These are phyloP conservation scores for Senna tora DNA, from an alignment of 306 rosid species.

Conservation along the genomic window DNA sequence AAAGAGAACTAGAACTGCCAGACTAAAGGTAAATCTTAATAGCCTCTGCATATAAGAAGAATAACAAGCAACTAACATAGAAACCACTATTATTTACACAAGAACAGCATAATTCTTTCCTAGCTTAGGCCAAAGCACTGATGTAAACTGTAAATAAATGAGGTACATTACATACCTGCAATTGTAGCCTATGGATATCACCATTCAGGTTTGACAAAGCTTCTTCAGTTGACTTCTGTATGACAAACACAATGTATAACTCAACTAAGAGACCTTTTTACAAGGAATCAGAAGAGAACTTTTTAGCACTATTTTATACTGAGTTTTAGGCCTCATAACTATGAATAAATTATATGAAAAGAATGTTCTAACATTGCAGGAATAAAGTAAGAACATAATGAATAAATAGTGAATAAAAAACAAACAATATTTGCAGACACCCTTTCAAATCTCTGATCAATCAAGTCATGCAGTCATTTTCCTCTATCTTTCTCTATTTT, in stretches of 20 bases:
- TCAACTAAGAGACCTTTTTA: conserved; percentile 34
- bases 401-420: neutral
- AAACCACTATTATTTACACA: neutral
- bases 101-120: neutral
- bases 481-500: neutral
- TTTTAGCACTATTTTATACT: conserved; percentile 4
- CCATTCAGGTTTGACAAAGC: conserved; percentile 51
- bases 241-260: conserved; percentile 37
- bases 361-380: neutral
- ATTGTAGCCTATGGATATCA: conserved; percentile 50
- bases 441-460: neutral
- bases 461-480: neutral
- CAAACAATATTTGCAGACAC: neutral
- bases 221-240: conserved; percentile 64
- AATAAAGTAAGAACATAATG: neutral
- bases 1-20: neutral
- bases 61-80: conserved; percentile 2
- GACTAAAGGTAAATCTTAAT: neutral
- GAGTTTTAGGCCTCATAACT: conserved; percentile 18
- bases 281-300: conserved; percentile 23
- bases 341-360: conserved; percentile 8
- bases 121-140: conserved; percentile 21
- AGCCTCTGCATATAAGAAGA: neutral
- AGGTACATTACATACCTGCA: conserved; percentile 66
- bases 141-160: conserved; percentile 33